phyloP scores from a whole-genome alignment of 192 early-diverging fungal species.

The Anaeromyces robustus region DNA sequence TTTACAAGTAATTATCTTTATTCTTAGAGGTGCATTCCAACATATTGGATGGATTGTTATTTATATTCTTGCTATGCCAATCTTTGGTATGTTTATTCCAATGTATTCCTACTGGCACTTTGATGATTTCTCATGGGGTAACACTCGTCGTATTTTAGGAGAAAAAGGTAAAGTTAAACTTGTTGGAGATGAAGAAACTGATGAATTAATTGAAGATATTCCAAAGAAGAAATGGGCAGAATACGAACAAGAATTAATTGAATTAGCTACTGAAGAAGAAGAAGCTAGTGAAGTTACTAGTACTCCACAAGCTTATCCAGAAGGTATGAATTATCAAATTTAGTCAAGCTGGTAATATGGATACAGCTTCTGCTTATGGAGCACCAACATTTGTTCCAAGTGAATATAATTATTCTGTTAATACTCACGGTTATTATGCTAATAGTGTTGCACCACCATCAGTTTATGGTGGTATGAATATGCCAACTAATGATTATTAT shows the following conservation, averaged over 20 bases:
- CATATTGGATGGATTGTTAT: constrained; percentile 85
- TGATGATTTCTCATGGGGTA: constrained; percentile 99
- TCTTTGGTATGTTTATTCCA: constrained; percentile 51
- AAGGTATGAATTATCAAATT: background rate
- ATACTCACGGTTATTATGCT: background rate
- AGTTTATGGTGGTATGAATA: background rate
- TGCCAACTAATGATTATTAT: background rate
- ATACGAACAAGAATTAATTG: constrained; percentile 50
- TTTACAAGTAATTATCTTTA: constrained; percentile 20
- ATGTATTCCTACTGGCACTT: constrained; percentile 96
- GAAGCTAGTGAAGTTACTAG: background rate
- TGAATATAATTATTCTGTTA: background rate
- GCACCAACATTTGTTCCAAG: background rate
- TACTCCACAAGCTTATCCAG: background rate
- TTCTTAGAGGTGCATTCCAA: constrained; percentile 76
- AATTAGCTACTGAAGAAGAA: background rate
- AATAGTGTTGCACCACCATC: background rate
- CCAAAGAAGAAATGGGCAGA: constrained; percentile 70
- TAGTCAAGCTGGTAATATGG: background rate
- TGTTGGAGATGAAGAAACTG: constrained; percentile 13
- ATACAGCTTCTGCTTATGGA: background rate
- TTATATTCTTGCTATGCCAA: constrained; percentile 75
- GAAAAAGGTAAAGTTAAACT: constrained; percentile 52
- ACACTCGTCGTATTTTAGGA: constrained; percentile 81
- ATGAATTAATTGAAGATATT: constrained; percentile 15